Evolutionary conservation across 2,329 filamentous ascomycete genomes (phyloP), one percentile per base, ranked within the genome.

Genomic region (Trichoderma brevicompactum): DNA sequence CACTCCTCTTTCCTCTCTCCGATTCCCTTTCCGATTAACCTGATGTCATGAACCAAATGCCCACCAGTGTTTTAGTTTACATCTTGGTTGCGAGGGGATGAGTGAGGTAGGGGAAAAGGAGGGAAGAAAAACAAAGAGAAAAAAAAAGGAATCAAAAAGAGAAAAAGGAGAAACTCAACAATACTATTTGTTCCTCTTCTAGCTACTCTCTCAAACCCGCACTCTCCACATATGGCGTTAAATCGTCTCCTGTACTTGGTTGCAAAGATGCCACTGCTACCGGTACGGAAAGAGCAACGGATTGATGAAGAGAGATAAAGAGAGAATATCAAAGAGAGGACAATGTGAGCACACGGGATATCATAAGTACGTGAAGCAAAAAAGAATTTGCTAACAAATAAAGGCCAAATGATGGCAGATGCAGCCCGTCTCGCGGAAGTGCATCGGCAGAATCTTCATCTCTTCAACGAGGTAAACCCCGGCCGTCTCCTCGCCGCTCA

Each of bases 331-430:
- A 32, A 41, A 43, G 38, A 15, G 38, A 52, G 23, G 40, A 52
- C 58, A 43, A 34, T 43, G 36, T 52, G 46, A 52, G 46, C 48
- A 61, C 48, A 61, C 23, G 55, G 59, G 59, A 62, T 62, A 62
- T 62, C 59, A 62, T 62, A 62, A 62, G 32, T 46, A 53, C 56
- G 56, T 60, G 34, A 62, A 34, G 49, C 40, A 62, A 53, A 23
- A 53, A 23, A 9, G 44, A 19, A 8, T 43, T 53, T 62, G 40
- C 48, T 44, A 53, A 34, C 49, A 62, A 44, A 59, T 17, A 62
- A 53, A 44, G 7, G 23, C 28, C 15, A 44, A 62, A 61, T 38
- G 46, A 41, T 49, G 40, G 17, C 46, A 41, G 46, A 52, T 52
- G 46, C 36, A 61, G 28, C 10, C 46, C 58, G 58, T 61, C 58